These are phyloP conservation scores for Fomitopsis schrenkii DNA, from an alignment of 1,284 basidiomycete genomes.

Conservation along the genomic window DNA sequence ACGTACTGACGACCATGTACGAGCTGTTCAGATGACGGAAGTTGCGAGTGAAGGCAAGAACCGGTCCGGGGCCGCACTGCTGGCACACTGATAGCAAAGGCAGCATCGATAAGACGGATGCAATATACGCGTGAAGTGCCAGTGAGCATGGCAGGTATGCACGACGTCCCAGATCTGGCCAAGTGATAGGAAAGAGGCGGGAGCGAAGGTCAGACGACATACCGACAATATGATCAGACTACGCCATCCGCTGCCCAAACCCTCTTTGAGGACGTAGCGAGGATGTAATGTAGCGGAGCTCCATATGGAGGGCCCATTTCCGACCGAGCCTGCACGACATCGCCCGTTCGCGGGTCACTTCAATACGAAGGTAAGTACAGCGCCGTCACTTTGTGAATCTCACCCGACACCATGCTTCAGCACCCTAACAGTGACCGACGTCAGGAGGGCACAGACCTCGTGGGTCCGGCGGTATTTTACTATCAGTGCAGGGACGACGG, in stretches of 20 bases:
- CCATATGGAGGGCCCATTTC: not conserved
- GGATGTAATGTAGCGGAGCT: not conserved
- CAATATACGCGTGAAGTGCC: not conserved
- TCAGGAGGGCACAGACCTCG: not conserved
- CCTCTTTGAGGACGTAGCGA: not conserved
- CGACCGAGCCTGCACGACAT: not conserved
- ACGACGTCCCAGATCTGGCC: not conserved
- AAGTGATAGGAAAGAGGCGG: not conserved
- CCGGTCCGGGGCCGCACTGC: too few species aligned
- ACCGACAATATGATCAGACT: not conserved
- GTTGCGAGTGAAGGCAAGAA: too few species aligned
- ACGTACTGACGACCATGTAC: not conserved
- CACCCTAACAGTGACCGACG: not conserved
- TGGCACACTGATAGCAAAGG: too few species aligned
- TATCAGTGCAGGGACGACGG: not conserved
- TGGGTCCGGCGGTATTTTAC: not conserved
- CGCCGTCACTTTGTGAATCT: not conserved
- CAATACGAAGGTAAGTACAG: not conserved
- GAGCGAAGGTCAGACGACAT: not conserved
- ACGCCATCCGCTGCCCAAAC: not conserved
- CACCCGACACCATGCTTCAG: not conserved
- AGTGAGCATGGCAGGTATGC: too few species aligned
- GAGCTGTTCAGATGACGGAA: too few species aligned
- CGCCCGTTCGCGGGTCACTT: not conserved
- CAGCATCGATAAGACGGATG: not conserved